Conservation (phyloP, 1,284 basidiomycete species). For the Cutaneotrichosporon sp. region DNA sequence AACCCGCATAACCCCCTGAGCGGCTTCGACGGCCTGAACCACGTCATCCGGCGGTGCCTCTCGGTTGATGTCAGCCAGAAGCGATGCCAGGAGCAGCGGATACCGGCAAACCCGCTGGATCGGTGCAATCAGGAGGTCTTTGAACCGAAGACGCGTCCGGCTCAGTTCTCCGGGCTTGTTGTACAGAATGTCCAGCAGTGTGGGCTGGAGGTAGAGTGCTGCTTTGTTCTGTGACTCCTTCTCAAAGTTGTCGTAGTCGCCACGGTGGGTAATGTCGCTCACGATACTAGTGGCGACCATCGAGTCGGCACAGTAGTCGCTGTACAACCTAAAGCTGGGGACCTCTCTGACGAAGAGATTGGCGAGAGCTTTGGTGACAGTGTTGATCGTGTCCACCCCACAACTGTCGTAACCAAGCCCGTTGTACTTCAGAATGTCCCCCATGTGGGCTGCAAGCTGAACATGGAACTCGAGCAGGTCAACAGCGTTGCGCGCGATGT, state of each 20-base stretch:
- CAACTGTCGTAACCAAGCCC: slow-evolving; percentile 51
- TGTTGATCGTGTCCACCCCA: slow-evolving; percentile 41
- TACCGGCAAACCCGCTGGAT: slow-evolving; percentile 88
- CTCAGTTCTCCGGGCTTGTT: slow-evolving; percentile 24
- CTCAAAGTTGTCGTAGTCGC: slow-evolving; percentile 78
- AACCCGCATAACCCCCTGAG: slow-evolving; percentile 54
- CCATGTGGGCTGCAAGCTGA: slow-evolving; percentile 53
- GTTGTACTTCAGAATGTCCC: slow-evolving; percentile 55
- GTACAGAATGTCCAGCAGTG: slow-evolving; percentile 37
- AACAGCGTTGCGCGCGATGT: slow-evolving; percentile 65
- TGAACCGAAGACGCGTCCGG: slow-evolving; percentile 51
- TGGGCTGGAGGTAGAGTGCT: slow-evolving; percentile 45
- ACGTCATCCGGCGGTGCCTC: slow-evolving; percentile 19
- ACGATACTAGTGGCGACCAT: slow-evolving; percentile 70
- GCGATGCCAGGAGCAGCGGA: slow-evolving; percentile 74
- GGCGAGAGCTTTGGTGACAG: slow-evolving; percentile 57
- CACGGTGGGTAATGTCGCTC: slow-evolving; percentile 55
- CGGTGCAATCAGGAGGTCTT: slow-evolving; percentile 84
- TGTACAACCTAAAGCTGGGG: slow-evolving; percentile 68
- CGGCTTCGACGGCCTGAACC: slow-evolving; percentile 32
- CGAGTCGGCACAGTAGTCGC: slow-evolving; percentile 77
- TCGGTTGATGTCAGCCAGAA: slow-evolving; percentile 48
- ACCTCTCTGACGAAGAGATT: slow-evolving; percentile 65
- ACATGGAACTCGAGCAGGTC: slow-evolving; percentile 71
- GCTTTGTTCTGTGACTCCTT: slow-evolving; percentile 59